These are phyloP conservation scores for Rosellinia necatrix DNA, from an alignment of 2,329 filamentous ascomycete species.

Conservation along the genomic window DNA sequence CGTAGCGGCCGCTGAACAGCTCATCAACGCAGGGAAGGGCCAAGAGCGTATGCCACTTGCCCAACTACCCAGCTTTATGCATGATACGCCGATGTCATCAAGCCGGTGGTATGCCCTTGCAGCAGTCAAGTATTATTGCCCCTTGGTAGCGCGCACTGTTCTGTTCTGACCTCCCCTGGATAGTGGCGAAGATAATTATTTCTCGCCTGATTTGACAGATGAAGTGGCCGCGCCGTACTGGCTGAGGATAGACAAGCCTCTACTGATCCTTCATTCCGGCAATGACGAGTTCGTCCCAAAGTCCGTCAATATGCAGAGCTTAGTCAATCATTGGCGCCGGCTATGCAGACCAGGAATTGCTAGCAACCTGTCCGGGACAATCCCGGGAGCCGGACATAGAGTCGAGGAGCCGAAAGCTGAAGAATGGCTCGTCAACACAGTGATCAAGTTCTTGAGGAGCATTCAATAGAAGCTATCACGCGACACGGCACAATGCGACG, in stretches of 20 bases:
- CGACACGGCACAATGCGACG: too few relatives aligned
- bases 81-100: constrained; percentile 53
- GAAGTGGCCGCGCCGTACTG: constrained; percentile 67
- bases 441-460: constrained; percentile 51
- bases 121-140: constrained; percentile 49
- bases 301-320: constrained; percentile 58
- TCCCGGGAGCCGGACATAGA: constrained; percentile 58
- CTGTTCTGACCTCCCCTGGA: background rate
- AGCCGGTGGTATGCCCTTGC: constrained; percentile 57
- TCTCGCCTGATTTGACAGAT: constrained; percentile 73
- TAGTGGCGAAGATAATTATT: constrained; percentile 82
- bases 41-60: constrained; percentile 59
- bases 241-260: constrained; percentile 61
- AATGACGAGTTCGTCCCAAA: constrained; percentile 68
- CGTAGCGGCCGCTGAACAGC: constrained; percentile 54
- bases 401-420: constrained; percentile 52
- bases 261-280: constrained; percentile 69
- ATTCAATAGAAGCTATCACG: constrained; percentile 14
- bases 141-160: background rate
- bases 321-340: constrained; percentile 62
- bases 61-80: constrained; percentile 47
- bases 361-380: constrained; percentile 56
- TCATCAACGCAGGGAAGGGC: constrained; percentile 59
- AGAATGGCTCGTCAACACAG: constrained; percentile 54
- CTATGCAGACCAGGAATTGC: constrained; percentile 49